Conservation (phyloP, 2,329 filamentous ascomycete species). For the Rasamsonia emersonii region DNA sequence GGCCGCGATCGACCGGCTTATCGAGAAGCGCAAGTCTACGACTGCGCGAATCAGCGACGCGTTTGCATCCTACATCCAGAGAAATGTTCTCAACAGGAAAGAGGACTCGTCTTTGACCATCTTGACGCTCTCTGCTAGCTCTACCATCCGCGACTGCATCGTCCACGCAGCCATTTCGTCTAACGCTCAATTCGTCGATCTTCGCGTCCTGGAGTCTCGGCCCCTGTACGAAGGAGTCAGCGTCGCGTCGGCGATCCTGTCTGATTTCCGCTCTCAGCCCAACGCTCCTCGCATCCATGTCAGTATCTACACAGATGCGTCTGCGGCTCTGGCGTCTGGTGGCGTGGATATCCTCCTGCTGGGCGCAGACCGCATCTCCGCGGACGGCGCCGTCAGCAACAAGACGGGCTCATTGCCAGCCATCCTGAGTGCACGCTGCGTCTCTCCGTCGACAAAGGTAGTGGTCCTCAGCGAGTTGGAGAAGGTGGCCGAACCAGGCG, state of each 20-base stretch:
- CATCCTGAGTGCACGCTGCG: conserved; percentile 45
- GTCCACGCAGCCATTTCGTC: conserved; percentile 30
- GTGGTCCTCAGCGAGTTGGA: conserved; percentile 52
- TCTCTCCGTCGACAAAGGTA: conserved; percentile 40
- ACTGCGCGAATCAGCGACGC: conserved; percentile 15
- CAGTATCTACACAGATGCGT: conserved; percentile 52
- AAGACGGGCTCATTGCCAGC: conserved; percentile 57
- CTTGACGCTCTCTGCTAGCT: conserved; percentile 55
- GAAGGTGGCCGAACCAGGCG: conserved; percentile 48
- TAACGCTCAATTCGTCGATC: conserved; percentile 35
- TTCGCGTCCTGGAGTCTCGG: conserved; percentile 58
- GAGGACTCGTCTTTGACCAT: conserved; percentile 35
- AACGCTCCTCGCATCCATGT: conserved; percentile 29
- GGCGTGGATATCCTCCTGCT: conserved; percentile 52
- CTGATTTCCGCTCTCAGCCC: conserved; percentile 10
- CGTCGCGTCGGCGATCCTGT: conserved; percentile 37
- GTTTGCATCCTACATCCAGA: conserved; percentile 19
- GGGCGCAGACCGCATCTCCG: conserved; percentile 55
- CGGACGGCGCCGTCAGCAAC: conserved; percentile 53
- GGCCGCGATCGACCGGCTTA: conserved; percentile 16
- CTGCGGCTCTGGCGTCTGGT: conserved; percentile 45
- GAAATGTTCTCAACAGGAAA: conserved; percentile 8
- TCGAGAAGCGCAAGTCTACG: conserved; percentile 15
- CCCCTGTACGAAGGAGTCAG: conserved; percentile 58
- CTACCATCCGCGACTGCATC: conserved; percentile 48